Evolutionary conservation across 192 early-diverging fungal species (phyloP).

Genomic region (Allomyces macrogynus): DNA sequence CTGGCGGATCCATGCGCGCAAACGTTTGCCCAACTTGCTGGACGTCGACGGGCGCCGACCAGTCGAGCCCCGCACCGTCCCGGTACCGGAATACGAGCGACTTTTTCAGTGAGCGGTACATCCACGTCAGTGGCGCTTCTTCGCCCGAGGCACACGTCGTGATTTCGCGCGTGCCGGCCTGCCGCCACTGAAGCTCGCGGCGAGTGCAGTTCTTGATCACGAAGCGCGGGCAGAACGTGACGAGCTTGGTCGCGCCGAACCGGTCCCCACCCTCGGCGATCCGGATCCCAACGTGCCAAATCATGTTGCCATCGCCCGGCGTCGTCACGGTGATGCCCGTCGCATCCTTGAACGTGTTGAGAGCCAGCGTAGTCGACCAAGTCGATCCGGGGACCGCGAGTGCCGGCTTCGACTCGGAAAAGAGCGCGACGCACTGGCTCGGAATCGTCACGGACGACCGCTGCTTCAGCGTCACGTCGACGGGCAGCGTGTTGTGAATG

Average conservation of each 20-base stretch:
- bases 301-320: too few relatives aligned
- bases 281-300: background rate
- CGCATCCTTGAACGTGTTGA: background rate
- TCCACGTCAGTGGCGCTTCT: conserved; percentile 41
- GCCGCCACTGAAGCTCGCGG: conserved; percentile 51
- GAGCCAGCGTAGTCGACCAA: background rate
- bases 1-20: conserved; percentile 47
- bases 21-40: conserved; percentile 68
- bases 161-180: conserved; percentile 31
- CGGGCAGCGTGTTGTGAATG: background rate
- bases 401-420: background rate
- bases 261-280: background rate
- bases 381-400: background rate
- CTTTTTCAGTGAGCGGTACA: conserved; percentile 39
- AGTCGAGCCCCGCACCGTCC: conserved; percentile 15
- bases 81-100: conserved; percentile 40
- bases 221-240: conserved; percentile 77
- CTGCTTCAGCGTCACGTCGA: background rate
- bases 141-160: conserved; percentile 24
- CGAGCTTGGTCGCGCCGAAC: conserved; percentile 54
- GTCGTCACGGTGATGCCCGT: background rate
- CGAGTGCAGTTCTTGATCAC: conserved; percentile 64
- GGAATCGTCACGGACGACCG: background rate
- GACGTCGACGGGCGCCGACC: conserved; percentile 66
- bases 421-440: background rate